Base-by-base conservation (phyloP, 2,329 filamentous ascomycete species). In the Podosphaera fusca region DNA sequence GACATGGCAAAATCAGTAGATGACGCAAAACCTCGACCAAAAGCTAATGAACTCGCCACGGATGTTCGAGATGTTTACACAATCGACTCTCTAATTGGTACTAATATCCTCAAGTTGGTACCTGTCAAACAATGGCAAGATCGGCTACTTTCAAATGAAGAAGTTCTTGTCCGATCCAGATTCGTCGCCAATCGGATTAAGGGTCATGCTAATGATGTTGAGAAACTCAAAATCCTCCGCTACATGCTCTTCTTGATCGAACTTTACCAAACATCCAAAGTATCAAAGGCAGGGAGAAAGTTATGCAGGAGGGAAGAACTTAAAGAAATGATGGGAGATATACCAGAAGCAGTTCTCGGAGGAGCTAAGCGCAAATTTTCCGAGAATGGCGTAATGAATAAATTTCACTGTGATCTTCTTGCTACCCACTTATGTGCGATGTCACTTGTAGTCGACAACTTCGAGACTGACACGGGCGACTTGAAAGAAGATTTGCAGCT, bases 61-160 rank as follows among this genome's bases (percentile, higher is more conserved):
- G 79, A 78, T 49, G 77, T 85, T 30, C 75, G 82, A 59, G 82
- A 88, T 58, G 85, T 88, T 42, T 92, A 92, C 69, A 74, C 82
- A 3, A 73, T 80, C 14, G 74, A 80, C 35, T 72, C 72, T 6
- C 72, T 92, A 42, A 80, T 92, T 56, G 83, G 84, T 1, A 69
- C 71, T 30, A 81, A 85, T 42, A 77, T 84, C 31, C 75, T 88
- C 67, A 77, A 79, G 55, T 71, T 79, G 10, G 74, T 92, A 6
- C 78, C 81, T 9, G 76, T 89, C 58, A 79, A 79, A 64, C 81
- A 87, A 62, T 92, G 86, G 86, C 75, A 84, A 61, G 79, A 87
- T 58, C 75, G 77, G 53, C 73, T 76, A n/a, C 75, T 76, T 63
- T 74, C 75, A 31, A 74, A 75, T 36, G 73, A 81, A 62, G 72